Evolutionary conservation across 352 stramenopile genomes (phyloP).

Genomic region (Plasmopara muralis): DNA sequence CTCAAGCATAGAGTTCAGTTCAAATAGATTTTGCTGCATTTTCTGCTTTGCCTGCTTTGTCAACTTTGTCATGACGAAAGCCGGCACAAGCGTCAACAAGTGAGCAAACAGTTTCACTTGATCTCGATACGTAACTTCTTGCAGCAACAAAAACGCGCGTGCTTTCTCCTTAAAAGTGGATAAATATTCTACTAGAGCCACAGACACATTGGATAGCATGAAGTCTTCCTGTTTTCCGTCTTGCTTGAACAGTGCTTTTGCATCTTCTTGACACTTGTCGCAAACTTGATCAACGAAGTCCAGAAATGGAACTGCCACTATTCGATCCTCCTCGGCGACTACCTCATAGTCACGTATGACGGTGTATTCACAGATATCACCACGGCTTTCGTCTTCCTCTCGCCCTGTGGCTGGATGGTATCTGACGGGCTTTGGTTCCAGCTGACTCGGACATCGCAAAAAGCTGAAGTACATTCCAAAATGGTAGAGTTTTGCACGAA

Average conservation of each 20-base stretch:
- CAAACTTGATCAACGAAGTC: constrained; percentile 53
- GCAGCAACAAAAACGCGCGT: constrained; percentile 37
- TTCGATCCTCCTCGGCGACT: constrained; percentile 36
- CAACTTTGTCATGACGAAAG: constrained; percentile 33
- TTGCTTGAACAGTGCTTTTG: constrained; percentile 41
- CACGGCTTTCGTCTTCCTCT: constrained; percentile 8
- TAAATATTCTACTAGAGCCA: constrained; percentile 73
- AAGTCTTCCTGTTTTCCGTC: constrained; percentile 67
- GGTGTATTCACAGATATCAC: background rate
- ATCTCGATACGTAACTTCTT: constrained; percentile 48
- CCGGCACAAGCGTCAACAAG: constrained; percentile 48
- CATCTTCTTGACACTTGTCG: constrained; percentile 51
- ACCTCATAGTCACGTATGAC: constrained; percentile 35
- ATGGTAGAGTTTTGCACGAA: constrained; percentile 54
- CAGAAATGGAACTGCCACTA: constrained; percentile 30
- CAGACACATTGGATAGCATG: constrained; percentile 44
- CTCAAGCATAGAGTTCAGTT: constrained; percentile 24
- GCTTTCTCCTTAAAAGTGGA: constrained; percentile 54
- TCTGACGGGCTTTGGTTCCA: constrained; percentile 30
- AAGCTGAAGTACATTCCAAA: constrained; percentile 58
- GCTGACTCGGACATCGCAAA: constrained; percentile 44
- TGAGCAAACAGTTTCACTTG: constrained; percentile 59
- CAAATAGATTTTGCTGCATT: constrained; percentile 6
- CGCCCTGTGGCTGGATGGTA: constrained; percentile 19
- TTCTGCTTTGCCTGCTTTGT: constrained; percentile 22